These are phyloP conservation scores for Abrus precatorius DNA, from an alignment of 306 rosid genomes.

Conservation along the genomic window DNA sequence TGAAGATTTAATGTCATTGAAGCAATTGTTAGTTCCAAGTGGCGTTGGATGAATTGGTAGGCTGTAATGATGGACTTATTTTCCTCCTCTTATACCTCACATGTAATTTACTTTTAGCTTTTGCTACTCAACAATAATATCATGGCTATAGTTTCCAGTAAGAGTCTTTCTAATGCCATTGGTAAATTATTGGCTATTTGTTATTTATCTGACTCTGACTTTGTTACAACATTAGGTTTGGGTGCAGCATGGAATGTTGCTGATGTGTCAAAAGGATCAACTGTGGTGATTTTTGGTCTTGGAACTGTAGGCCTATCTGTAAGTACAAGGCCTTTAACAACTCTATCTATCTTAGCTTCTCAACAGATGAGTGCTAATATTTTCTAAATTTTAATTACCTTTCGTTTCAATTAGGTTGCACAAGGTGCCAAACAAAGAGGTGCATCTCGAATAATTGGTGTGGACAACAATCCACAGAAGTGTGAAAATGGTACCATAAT, in stretches of 20 bases:
- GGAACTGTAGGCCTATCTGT: slow-evolving; percentile 99
- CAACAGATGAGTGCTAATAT: slow-evolving; percentile 27
- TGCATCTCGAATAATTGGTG: slow-evolving; percentile 87
- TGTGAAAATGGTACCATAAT: slow-evolving; percentile 67
- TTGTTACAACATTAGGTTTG: slow-evolving; percentile 62
- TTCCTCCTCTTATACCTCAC: slow-evolving; percentile 12
- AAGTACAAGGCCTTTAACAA: slow-evolving; percentile 50
- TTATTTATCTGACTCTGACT: slow-evolving; percentile 35
- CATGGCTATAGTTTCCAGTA: neutral
- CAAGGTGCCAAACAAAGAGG: slow-evolving; percentile 91
- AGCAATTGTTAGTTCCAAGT: slow-evolving; percentile 13
- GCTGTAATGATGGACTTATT: slow-evolving; percentile 8
- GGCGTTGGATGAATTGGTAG: slow-evolving; percentile 5
- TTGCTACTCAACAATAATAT: slow-evolving; percentile 5
- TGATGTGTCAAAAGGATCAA: slow-evolving; percentile 81
- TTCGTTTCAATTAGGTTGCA: slow-evolving; percentile 69
- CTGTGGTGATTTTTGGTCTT: slow-evolving; percentile 94
- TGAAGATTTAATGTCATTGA: slow-evolving; percentile 1
- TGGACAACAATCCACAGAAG: slow-evolving; percentile 85
- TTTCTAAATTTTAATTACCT: slow-evolving; percentile 27
- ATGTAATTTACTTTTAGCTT: neutral
- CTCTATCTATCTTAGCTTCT: slow-evolving; percentile 33
- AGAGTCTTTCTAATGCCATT: slow-evolving; percentile 4
- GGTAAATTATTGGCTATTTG: slow-evolving; percentile 17
- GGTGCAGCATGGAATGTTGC: slow-evolving; percentile 99